Base-by-base conservation (phyloP, 1,139 yeast species). In the Pichia sp. region DNA sequence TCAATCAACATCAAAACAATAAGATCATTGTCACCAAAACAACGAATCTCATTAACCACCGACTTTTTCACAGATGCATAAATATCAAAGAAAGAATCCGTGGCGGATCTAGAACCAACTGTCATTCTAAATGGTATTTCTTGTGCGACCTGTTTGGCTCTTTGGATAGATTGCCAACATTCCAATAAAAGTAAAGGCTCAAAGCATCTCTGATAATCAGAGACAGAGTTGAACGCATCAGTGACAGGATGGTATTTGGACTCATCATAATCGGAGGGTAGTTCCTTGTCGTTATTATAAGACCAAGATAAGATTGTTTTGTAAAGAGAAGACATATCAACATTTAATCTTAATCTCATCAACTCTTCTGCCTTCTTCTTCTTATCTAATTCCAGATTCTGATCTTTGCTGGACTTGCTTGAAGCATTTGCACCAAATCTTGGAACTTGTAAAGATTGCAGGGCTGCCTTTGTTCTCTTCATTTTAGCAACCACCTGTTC, bases 161-260 rank as follows among this genome's bases (percentile, higher is more conserved):
- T 78, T 59, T 83, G 85, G 40, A 95, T 80, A 0, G 90, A 88
- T 66, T 92, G 96, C 98, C 98, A 95, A 60, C 96, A 88, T 72
- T 95, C 99, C 48, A 92, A 72, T 71, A 92, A 74, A 49, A 95
- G 72, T 49, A 95, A 74, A 0, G 99, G 98, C 62, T 85, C 90
- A 65, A 89, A 86, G 0, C 80, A 75, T 41, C 75, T 73, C 50
- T 78, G 79, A 66, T 95, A 95, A 5, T 87, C 90, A 15, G 73
- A 75, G 1, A 84, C 83, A 54, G 80, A 75, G 0, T 64, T 60
- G 66, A 88, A 93, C 1, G 68, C 61, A 53, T 79, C 78, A 7
- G 72, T 70, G 8, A 81, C 77, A 0, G 66, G 54, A 3, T 49
- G 49, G 46, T 71, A 67, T 50, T 75, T 51, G 5, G 55, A 49